Conservation (phyloP, 257 asterid species). For the Lithospermum erythrorhizon region DNA sequence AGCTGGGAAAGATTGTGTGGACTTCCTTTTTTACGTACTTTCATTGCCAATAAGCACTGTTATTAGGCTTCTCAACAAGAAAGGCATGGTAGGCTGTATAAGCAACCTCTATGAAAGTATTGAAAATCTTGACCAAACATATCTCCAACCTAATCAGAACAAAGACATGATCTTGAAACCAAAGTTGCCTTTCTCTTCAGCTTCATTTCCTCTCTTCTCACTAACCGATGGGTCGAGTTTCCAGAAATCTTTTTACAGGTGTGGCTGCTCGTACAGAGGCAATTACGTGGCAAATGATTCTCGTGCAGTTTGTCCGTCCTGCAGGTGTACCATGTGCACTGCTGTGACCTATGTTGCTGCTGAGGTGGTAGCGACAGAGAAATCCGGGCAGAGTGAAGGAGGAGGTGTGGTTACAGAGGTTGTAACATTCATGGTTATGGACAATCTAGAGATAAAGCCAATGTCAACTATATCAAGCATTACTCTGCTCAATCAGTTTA, state of each 20-base stretch:
- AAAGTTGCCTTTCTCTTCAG: background rate
- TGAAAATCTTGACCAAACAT: constrained; percentile 10
- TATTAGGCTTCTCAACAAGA: background rate
- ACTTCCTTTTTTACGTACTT: constrained; percentile 18
- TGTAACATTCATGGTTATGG: constrained; percentile 24
- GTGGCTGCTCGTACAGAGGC: background rate
- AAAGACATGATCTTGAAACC: constrained; percentile 23
- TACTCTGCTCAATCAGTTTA: constrained; percentile 11
- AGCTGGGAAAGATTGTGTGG: constrained; percentile 25
- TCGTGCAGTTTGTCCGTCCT: constrained; percentile 12
- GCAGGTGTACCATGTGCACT: background rate
- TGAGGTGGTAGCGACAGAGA: background rate
- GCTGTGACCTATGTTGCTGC: background rate
- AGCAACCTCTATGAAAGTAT: constrained; percentile 9
- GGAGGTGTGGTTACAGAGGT: constrained; percentile 32
- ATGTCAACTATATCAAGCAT: constrained; percentile 20
- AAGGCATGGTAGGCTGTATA: constrained; percentile 4
- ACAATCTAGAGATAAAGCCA: constrained; percentile 24
- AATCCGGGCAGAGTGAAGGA: background rate
- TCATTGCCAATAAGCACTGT: background rate
- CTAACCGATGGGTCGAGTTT: background rate
- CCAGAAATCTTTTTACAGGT: constrained; percentile 1
- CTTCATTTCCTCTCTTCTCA: constrained; percentile 12
- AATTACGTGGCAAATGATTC: constrained; percentile 12
- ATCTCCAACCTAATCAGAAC: constrained; percentile 8